phyloP scores from a whole-genome alignment of 176 grass and related monocot species.

The Themeda triandra region DNA sequence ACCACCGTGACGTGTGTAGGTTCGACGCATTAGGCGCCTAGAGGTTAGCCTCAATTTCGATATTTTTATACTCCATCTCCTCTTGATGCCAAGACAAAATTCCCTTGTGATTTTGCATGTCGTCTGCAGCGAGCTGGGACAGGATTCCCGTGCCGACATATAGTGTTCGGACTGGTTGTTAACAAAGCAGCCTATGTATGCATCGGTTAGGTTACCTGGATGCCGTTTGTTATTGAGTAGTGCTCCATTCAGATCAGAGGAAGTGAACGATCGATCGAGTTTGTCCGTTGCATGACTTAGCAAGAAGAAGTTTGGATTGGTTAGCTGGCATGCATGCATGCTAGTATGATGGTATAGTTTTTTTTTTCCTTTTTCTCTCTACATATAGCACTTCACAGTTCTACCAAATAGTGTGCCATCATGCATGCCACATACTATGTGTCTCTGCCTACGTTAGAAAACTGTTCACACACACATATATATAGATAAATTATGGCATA shows the following conservation, averaged over 20 bases:
- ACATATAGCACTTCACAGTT: neutral
- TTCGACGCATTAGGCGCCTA: neutral
- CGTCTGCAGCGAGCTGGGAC: neutral
- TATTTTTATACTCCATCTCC: neutral
- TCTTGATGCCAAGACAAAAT: constrained; percentile 2
- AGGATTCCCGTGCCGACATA: constrained; percentile 40
- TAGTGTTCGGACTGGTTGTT: neutral
- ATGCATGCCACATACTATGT: too few relatives aligned
- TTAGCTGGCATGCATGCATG: constrained; percentile 19
- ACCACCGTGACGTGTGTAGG: neutral
- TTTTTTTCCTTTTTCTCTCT: neutral
- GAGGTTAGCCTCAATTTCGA: neutral
- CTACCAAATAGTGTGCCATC: neutral
- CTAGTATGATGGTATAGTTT: neutral
- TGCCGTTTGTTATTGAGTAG: neutral
- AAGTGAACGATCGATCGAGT: neutral
- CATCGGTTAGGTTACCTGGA: neutral
- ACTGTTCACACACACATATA: too few relatives aligned
- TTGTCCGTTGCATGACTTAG: constrained; percentile 32
- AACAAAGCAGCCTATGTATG: constrained; percentile 22
- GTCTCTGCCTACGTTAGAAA: too few relatives aligned
- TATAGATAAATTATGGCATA: too few relatives aligned
- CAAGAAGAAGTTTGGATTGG: neutral
- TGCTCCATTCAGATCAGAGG: neutral
- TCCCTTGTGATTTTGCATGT: constrained; percentile 11